These are phyloP conservation scores for Lophiostoma macrostomum DNA, from an alignment of 495 filamentous ascomycete genomes.

Conservation along the genomic window DNA sequence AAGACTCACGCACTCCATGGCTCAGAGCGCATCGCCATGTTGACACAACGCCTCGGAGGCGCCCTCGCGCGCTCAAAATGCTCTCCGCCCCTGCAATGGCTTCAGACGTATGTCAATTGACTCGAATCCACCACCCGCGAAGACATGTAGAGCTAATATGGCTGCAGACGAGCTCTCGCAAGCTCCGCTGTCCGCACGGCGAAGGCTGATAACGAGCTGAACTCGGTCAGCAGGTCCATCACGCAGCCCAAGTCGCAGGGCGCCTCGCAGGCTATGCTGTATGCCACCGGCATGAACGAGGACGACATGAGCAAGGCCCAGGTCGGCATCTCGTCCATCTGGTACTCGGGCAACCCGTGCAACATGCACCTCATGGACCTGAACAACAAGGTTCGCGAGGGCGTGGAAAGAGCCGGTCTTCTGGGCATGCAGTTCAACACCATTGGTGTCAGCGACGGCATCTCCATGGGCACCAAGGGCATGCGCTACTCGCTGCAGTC, in stretches of 20 bases:
- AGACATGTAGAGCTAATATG: conserved; percentile 11
- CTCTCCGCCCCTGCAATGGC: conserved; percentile 21
- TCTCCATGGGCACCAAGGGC: conserved; percentile 76
- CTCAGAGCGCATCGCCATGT: conserved; percentile 19
- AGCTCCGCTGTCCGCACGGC: conserved; percentile 22
- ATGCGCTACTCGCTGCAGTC: conserved; percentile 96
- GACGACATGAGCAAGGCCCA: conserved; percentile 91
- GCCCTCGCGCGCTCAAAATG: conserved; percentile 20
- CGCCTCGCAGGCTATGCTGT: conserved; percentile 97
- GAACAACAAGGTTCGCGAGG: conserved; percentile 75
- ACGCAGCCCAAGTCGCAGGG: conserved; percentile 97
- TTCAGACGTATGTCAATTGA: conserved; percentile 23
- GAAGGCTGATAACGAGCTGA: conserved; percentile 41
- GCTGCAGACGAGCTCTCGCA: conserved; percentile 26
- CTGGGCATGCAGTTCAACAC: conserved; percentile 86
- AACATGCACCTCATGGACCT: conserved; percentile 98
- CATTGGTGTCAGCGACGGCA: conserved; percentile 85
- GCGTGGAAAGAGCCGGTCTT: conserved; percentile 58
- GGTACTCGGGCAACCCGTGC: conserved; percentile 94
- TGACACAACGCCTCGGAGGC: conserved; percentile 22
- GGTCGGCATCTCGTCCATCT: conserved; percentile 90
- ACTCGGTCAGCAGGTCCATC: conserved; percentile 77
- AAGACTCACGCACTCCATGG: not conserved
- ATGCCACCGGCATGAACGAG: conserved; percentile 82
- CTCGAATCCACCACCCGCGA: not conserved